phyloP scores from a whole-genome alignment of 2,329 filamentous ascomycete genomes.

The Hortaea sp. region DNA sequence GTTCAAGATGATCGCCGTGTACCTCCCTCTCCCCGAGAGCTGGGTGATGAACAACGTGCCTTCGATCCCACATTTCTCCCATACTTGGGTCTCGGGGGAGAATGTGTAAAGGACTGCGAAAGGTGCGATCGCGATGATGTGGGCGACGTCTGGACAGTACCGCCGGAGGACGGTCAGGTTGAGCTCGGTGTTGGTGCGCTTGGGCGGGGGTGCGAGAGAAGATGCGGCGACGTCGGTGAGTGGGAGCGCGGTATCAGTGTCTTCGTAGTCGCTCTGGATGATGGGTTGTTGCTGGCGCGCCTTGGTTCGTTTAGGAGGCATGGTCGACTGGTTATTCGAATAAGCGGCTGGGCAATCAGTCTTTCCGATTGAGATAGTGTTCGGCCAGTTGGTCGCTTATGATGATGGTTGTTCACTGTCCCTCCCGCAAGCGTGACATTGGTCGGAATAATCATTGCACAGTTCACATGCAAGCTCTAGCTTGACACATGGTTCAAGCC shows the following conservation, averaged over 20 bases:
- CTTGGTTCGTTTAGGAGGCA: conserved; percentile 10
- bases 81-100: conserved; percentile 51
- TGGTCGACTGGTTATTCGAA: background rate
- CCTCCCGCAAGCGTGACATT: too few relatives aligned
- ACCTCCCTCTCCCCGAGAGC: conserved; percentile 12
- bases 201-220: conserved; percentile 33
- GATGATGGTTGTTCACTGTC: too few relatives aligned
- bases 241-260: conserved; percentile 29
- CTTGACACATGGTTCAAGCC: too few relatives aligned
- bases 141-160: conserved; percentile 63
- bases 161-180: conserved; percentile 77
- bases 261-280: conserved; percentile 32
- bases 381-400: too few relatives aligned
- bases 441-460: too few relatives aligned
- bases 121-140: conserved; percentile 69
- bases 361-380: too few relatives aligned
- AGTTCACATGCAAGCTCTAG: too few relatives aligned
- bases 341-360: too few relatives aligned
- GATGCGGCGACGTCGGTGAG: conserved; percentile 20
- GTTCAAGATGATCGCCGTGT: conserved; percentile 38
- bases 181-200: conserved; percentile 70
- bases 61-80: conserved; percentile 80
- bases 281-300: conserved; percentile 29
- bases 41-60: conserved; percentile 70
- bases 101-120: conserved; percentile 84